phyloP scores from a whole-genome alignment of 352 stramenopile genomes.

The Globisporangium paroecandrum region DNA sequence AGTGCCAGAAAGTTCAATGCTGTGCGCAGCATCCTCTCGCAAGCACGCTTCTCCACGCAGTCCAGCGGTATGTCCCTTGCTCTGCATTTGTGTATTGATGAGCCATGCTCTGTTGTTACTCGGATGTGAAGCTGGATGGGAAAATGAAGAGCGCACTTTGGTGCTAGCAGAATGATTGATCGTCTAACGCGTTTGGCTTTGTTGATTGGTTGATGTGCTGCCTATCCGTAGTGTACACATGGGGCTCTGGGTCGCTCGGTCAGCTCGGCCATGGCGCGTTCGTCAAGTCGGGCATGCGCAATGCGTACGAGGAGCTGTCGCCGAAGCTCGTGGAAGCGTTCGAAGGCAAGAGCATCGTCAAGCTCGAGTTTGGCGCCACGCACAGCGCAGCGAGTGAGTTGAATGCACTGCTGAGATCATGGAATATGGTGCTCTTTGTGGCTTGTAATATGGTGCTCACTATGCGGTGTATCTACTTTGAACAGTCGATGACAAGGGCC shows the following conservation, averaged over 20 bases:
- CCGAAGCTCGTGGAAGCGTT: conserved; percentile 71
- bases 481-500: conserved; percentile 64
- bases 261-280: conserved; percentile 80
- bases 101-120: background rate
- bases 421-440: conserved; percentile 9
- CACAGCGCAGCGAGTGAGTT: conserved; percentile 79
- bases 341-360: conserved; percentile 54
- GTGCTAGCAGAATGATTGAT: background rate
- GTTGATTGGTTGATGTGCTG: background rate
- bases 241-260: conserved; percentile 81
- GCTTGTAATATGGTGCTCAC: conserved; percentile 11
- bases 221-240: conserved; percentile 60
- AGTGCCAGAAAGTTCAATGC: conserved; percentile 17
- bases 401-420: background rate
- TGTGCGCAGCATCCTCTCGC: conserved; percentile 21
- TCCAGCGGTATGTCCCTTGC: conserved; percentile 48
- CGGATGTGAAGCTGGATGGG: background rate
- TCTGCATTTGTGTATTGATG: background rate
- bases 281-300: conserved; percentile 83
- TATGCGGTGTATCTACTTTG: background rate
- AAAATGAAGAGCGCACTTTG: conserved; percentile 3
- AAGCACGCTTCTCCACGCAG: conserved; percentile 47
- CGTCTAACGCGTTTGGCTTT: background rate
- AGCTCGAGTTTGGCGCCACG: conserved; percentile 71
- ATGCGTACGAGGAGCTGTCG: conserved; percentile 79